Percentiles rank a stretch among this genome's conserved stretches.
These are phyloP conservation scores for Ailanthus altissimus DNA, from an alignment of 345 rosid species.

Conservation along the genomic window DNA sequence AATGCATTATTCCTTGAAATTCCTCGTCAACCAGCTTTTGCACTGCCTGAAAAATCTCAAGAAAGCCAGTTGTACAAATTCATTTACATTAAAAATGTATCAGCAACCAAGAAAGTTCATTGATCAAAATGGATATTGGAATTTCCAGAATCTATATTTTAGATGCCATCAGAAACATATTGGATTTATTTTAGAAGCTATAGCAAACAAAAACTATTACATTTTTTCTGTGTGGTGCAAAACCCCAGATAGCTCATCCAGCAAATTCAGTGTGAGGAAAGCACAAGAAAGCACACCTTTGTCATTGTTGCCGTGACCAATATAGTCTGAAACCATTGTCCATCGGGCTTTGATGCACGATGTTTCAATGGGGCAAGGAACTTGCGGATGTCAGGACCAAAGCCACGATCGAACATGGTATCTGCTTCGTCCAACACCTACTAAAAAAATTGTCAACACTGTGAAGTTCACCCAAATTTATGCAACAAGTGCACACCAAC, in stretches of 20 bases:
- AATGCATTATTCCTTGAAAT: constrained; percentile 85
- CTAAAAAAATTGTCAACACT: constrained; percentile 26
- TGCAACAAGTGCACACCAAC: background rate
- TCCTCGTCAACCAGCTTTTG: constrained; percentile 88
- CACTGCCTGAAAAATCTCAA: constrained; percentile 67
- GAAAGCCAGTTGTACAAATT: background rate
- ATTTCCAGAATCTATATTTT: background rate
- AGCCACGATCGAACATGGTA: constrained; percentile 97
- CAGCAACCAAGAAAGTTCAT: background rate
- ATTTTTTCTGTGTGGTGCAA: background rate
- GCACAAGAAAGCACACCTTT: constrained; percentile 43
- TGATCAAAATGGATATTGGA: background rate
- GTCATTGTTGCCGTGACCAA: constrained; percentile 94
- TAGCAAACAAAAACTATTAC: background rate
- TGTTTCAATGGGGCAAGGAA: constrained; percentile 81
- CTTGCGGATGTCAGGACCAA: constrained; percentile 94
- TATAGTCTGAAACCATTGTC: constrained; percentile 79
- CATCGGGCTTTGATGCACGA: constrained; percentile 65
- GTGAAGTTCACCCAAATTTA: constrained; percentile 19
- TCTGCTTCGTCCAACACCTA: constrained; percentile 99
- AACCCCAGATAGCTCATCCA: background rate
- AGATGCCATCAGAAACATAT: background rate
- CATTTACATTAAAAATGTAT: background rate
- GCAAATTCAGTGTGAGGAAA: background rate
- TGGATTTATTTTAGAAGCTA: background rate